These are phyloP conservation scores for Elsinoe batatas DNA, from an alignment of 2,329 filamentous ascomycete species.

Conservation along the genomic window DNA sequence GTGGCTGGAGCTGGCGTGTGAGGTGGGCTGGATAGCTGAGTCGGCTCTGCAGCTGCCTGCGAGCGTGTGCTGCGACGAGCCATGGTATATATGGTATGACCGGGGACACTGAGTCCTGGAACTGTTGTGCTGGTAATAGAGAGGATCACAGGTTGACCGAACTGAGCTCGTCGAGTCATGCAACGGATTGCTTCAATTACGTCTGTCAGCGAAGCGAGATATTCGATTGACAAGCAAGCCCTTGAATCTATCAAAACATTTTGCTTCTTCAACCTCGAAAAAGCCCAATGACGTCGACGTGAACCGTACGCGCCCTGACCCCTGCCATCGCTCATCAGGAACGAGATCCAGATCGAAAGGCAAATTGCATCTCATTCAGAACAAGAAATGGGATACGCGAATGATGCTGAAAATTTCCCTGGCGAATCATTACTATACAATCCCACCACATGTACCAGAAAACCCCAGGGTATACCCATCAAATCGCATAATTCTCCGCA, in stretches of 20 bases:
- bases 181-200: neutral
- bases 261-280: neutral
- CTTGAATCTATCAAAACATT: neutral
- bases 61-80: conserved; percentile 16
- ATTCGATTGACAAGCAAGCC: neutral
- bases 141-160: neutral
- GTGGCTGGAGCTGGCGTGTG: conserved; percentile 28
- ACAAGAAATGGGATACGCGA: neutral
- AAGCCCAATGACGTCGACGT: neutral
- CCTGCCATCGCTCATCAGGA: neutral
- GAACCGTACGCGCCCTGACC: neutral
- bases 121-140: neutral
- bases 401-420: neutral
- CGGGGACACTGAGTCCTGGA: neutral
- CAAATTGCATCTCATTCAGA: neutral
- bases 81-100: neutral
- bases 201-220: neutral
- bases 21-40: conserved; percentile 36
- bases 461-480: conserved; percentile 21
- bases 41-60: conserved; percentile 20
- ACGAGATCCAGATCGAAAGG: neutral
- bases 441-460: neutral
- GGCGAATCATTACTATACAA: neutral
- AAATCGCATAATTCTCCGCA: conserved; percentile 90
- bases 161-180: neutral